phyloP scores from a whole-genome alignment of 1,139 yeast genomes.

The Taphrina populina region DNA sequence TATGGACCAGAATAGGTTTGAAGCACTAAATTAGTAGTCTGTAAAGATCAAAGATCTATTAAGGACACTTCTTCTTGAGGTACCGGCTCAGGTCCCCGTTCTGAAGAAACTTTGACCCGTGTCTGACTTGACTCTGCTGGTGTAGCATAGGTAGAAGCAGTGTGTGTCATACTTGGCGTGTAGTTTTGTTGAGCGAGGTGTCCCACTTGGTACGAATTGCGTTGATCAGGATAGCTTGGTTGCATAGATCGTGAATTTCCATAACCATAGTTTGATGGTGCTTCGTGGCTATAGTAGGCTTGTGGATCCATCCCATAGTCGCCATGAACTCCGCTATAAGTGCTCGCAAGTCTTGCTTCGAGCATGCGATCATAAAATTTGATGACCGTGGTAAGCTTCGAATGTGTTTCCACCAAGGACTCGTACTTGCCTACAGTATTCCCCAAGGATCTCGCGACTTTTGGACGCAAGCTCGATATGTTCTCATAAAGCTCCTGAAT shows the following conservation, averaged over 20 bases:
- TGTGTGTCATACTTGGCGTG: too few relatives aligned
- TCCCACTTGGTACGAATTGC: too few relatives aligned
- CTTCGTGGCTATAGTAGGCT: too few relatives aligned
- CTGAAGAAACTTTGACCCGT: too few relatives aligned
- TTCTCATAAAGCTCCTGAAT: slow-evolving; percentile 64
- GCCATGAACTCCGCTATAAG: too few relatives aligned
- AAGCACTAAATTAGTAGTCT: not conserved
- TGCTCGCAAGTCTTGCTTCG: slow-evolving; percentile 61
- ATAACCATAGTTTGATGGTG: too few relatives aligned
- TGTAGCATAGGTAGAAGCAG: too few relatives aligned
- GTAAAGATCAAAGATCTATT: not conserved
- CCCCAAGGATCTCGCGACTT: slow-evolving; percentile 64
- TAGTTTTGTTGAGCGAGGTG: too few relatives aligned
- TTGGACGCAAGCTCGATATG: slow-evolving; percentile 69
- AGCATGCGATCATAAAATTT: slow-evolving; percentile 74
- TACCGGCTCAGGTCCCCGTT: not conserved
- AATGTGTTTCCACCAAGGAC: slow-evolving; percentile 68
- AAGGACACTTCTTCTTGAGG: slow-evolving; percentile 20
- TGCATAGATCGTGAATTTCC: too few relatives aligned
- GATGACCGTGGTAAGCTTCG: slow-evolving; percentile 75
- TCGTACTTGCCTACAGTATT: slow-evolving; percentile 65
- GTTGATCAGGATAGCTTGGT: too few relatives aligned
- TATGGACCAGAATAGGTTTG: slow-evolving; percentile 19
- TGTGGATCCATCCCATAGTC: too few relatives aligned
- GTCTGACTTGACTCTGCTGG: too few relatives aligned